These are phyloP conservation scores for Aspergillus transmontanensis DNA, from an alignment of 2,329 filamentous ascomycete species.

Conservation along the genomic window DNA sequence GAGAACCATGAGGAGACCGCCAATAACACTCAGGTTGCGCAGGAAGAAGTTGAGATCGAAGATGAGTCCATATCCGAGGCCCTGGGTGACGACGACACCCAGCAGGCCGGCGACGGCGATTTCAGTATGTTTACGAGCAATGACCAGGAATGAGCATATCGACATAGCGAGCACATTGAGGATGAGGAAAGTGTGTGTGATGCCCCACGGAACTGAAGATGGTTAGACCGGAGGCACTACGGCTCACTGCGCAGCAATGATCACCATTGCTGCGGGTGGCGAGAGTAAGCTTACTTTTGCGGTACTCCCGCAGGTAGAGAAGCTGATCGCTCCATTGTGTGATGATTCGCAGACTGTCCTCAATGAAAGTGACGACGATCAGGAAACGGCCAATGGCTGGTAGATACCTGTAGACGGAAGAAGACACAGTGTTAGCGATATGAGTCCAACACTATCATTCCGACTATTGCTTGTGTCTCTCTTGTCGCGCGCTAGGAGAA, in stretches of 20 bases:
- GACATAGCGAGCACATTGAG: slow-evolving; percentile 88
- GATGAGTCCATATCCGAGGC: slow-evolving; percentile 93
- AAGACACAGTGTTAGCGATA: slow-evolving; percentile 34
- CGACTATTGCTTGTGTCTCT: slow-evolving; percentile 9
- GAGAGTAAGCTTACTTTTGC: slow-evolving; percentile 71
- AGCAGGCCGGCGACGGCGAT: slow-evolving; percentile 90
- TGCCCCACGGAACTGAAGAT: slow-evolving; percentile 73
- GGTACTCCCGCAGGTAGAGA: slow-evolving; percentile 87
- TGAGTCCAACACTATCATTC: slow-evolving; percentile 15
- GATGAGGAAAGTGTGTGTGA: slow-evolving; percentile 92
- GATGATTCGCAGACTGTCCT: slow-evolving; percentile 92
- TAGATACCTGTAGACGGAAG: slow-evolving; percentile 68
- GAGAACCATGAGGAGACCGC: slow-evolving; percentile 94
- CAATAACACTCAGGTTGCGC: slow-evolving; percentile 95
- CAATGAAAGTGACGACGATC: slow-evolving; percentile 97
- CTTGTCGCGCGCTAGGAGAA: neutral
- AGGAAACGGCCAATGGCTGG: slow-evolving; percentile 95
- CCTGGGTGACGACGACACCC: slow-evolving; percentile 87
- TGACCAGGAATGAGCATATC: slow-evolving; percentile 79
- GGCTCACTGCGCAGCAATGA: neutral
- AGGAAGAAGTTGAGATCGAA: slow-evolving; percentile 99
- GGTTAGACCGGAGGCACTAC: slow-evolving; percentile 19
- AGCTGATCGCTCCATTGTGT: slow-evolving; percentile 98
- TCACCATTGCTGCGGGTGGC: neutral
- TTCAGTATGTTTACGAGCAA: slow-evolving; percentile 88